phyloP scores from a whole-genome alignment of 306 rosid species.

The Trifolium pratense region DNA sequence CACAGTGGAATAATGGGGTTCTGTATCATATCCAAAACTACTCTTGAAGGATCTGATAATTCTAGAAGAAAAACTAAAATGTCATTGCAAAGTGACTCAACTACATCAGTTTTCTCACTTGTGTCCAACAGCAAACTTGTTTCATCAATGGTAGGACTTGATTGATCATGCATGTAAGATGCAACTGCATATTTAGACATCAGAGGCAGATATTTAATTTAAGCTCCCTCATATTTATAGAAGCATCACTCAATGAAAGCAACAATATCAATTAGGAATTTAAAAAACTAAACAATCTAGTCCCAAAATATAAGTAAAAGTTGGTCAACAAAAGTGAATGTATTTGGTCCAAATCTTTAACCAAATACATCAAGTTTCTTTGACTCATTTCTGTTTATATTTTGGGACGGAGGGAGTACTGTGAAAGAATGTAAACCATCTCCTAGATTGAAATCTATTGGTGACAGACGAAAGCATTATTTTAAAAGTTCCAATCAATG shows the following conservation, averaged over 20 bases:
- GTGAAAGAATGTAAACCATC: constrained; percentile 10
- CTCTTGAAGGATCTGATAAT: constrained; percentile 50
- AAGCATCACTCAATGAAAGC: background rate
- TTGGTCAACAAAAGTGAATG: no score
- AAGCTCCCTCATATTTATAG: background rate
- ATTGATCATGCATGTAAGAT: background rate
- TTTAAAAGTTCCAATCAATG: background rate
- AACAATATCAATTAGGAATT: background rate
- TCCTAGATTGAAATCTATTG: constrained; percentile 4
- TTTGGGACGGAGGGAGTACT: no score
- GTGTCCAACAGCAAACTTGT: no score
- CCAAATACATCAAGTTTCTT: no score
- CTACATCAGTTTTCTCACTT: background rate
- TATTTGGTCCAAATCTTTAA: no score
- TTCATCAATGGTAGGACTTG: background rate
- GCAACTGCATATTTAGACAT: background rate
- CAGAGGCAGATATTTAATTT: constrained; percentile 13
- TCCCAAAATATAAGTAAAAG: no score
- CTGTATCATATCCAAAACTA: constrained; percentile 51
- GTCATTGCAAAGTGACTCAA: background rate
- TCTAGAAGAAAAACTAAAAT: background rate
- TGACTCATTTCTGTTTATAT: no score
- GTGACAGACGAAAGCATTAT: constrained; percentile 1
- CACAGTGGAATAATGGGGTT: constrained; percentile 28
- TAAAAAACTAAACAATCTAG: background rate